phyloP scores from a whole-genome alignment of 805 yeast species.

The Sugiyamaella qingdaonensis region DNA sequence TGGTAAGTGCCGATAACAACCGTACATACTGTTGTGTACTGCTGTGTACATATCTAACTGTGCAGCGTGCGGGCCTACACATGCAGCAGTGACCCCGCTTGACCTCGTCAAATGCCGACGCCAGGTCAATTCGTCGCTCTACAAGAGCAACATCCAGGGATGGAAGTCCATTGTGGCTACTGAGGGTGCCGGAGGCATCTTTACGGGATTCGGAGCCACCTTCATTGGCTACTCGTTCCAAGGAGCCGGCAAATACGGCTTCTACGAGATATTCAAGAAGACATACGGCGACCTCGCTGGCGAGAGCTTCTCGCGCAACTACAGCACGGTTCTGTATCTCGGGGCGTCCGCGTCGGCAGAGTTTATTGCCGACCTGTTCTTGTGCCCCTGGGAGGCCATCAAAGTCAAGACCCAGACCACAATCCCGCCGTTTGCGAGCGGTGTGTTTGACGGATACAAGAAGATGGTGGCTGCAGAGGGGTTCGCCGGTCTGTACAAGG shows the following conservation, averaged over 20 bases:
- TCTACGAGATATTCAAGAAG: conserved; percentile 87
- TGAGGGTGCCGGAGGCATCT: conserved; percentile 72
- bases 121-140: conserved; percentile 74
- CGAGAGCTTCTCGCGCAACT: conserved; percentile 51
- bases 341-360: conserved; percentile 93
- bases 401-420: conserved; percentile 94
- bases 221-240: conserved; percentile 89
- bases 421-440: conserved; percentile 73
- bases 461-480: conserved; percentile 69
- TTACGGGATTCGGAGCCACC: conserved; percentile 90
- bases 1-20: conserved; percentile 18
- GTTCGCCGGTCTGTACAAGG: conserved; percentile 73
- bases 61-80: conserved; percentile 93
- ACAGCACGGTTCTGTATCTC: conserved; percentile 70
- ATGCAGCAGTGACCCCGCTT: conserved; percentile 85
- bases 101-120: conserved; percentile 92
- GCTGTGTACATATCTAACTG: background rate
- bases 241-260: conserved; percentile 97
- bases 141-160: conserved; percentile 77
- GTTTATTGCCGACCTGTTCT: conserved; percentile 80
- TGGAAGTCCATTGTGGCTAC: conserved; percentile 67
- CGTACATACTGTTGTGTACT: background rate
- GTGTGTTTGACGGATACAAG: conserved; percentile 61
- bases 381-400: conserved; percentile 94
- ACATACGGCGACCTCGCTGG: conserved; percentile 67